A percentile compares a stretch with the other conserved stretches of the same genome.
Conservation (phyloP, 495 filamentous ascomycete genomes). For the Penicillium bovifimosum region DNA sequence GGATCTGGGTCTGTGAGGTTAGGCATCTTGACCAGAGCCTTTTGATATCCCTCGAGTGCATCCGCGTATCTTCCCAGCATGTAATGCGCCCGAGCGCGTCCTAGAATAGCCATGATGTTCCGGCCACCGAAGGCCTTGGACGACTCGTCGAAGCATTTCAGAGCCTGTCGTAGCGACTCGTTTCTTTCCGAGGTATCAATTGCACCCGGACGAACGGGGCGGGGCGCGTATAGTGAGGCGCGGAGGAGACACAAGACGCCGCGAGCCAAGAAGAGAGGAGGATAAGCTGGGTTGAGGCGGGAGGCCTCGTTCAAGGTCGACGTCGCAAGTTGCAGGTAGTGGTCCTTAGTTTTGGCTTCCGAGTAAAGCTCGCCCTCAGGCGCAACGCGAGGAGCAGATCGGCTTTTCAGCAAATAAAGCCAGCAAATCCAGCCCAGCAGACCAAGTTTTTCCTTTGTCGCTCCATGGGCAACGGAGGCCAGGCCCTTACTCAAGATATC, state of each 20-base stretch:
- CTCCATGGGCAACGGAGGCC: slow-evolving; percentile 61
- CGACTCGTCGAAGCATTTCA: slow-evolving; percentile 91
- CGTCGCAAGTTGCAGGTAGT: slow-evolving; percentile 86
- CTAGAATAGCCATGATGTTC: slow-evolving; percentile 86
- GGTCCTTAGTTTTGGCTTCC: slow-evolving; percentile 84
- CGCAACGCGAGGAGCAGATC: slow-evolving; percentile 75
- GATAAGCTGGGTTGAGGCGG: slow-evolving; percentile 85
- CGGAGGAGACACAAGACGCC: slow-evolving; percentile 85
- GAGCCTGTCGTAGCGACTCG: slow-evolving; percentile 71
- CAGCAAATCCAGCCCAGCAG: slow-evolving; percentile 82
- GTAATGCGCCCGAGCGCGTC: slow-evolving; percentile 77
- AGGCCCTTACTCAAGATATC: slow-evolving; percentile 85
- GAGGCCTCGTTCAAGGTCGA: slow-evolving; percentile 87
- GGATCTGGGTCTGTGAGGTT: slow-evolving; percentile 92
- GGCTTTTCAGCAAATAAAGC: slow-evolving; percentile 87
- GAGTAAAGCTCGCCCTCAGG: slow-evolving; percentile 56
- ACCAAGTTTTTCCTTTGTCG: slow-evolving; percentile 77
- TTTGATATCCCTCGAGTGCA: slow-evolving; percentile 78
- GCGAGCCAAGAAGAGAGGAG: slow-evolving; percentile 83
- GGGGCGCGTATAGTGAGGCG: slow-evolving; percentile 73
- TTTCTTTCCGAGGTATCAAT: slow-evolving; percentile 68
- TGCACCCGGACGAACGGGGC: slow-evolving; percentile 52
- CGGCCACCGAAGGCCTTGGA: slow-evolving; percentile 72
- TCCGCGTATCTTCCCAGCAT: slow-evolving; percentile 78
- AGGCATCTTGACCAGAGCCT: slow-evolving; percentile 75